A percentile compares a stretch with the other conserved stretches of the same genome.
phyloP scores from a whole-genome alignment of 73 alveolate genomes.

The Loxodes magnus region DNA sequence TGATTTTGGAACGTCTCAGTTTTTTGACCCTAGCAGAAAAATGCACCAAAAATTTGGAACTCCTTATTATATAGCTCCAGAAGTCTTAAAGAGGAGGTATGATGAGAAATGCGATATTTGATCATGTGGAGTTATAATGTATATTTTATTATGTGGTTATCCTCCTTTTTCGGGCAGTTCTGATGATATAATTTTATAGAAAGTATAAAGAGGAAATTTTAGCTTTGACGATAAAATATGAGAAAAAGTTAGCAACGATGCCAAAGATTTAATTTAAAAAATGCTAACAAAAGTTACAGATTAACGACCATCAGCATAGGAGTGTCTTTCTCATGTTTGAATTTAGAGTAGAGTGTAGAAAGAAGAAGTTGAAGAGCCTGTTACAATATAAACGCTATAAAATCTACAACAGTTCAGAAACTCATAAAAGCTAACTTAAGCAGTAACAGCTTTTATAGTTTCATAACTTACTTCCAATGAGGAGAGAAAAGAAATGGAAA shows the following conservation, averaged over 20 bases:
- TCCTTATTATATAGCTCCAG: constrained; percentile 82
- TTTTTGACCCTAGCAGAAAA: constrained; percentile 39
- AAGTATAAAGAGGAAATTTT: constrained; percentile 39
- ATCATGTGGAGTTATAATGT: constrained; percentile 91
- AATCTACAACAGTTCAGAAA: too few relatives aligned
- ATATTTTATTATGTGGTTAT: constrained; percentile 81
- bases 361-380: too few relatives aligned
- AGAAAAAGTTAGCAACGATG: constrained; percentile 58
- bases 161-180: constrained; percentile 84
- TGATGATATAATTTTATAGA: constrained; percentile 63
- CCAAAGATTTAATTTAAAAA: too few relatives aligned
- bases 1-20: constrained; percentile 86
- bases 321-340: too few relatives aligned
- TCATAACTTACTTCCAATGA: too few relatives aligned
- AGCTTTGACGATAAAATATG: constrained; percentile 32
- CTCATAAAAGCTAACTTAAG: too few relatives aligned
- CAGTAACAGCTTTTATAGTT: too few relatives aligned
- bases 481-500: too few relatives aligned
- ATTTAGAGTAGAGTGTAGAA: too few relatives aligned
- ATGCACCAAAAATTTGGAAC: constrained; percentile 82
- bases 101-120: constrained; percentile 88
- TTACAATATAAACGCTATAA: too few relatives aligned
- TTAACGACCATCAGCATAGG: too few relatives aligned
- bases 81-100: constrained; percentile 57
- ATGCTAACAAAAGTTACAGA: too few relatives aligned